These are phyloP conservation scores for Corymbia calophylla DNA, from an alignment of 441 rosid genomes.

Conservation along the genomic window DNA sequence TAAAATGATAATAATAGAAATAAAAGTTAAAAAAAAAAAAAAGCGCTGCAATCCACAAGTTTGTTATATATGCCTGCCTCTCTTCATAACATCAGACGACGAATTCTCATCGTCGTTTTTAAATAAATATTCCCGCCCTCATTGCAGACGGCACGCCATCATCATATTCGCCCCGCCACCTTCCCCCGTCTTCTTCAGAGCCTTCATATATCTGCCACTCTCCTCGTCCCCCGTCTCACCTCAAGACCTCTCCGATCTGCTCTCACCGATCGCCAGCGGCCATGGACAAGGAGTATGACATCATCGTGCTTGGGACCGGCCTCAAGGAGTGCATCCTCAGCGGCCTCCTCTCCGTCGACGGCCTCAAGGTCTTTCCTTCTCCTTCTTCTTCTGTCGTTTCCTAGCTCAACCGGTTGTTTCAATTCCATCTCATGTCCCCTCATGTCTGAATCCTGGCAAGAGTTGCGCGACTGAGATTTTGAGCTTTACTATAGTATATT, in stretches of 20 bases:
- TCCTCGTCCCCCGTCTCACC: neutral
- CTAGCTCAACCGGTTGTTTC: rapidly evolving
- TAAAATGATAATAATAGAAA: neutral
- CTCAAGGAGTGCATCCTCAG: conserved; percentile 15
- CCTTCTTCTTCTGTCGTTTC: neutral
- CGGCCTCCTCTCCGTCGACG: conserved; percentile 11
- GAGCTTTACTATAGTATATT: neutral
- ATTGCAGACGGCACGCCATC: neutral
- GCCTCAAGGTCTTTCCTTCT: conserved; percentile 2
- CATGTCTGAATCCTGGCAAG: neutral
- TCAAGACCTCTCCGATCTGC: neutral
- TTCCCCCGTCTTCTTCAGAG: neutral
- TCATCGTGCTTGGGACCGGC: conserved; percentile 8
- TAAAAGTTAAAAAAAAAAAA: neutral
- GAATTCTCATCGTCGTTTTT: neutral
- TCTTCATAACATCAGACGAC: neutral
- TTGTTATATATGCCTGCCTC: neutral
- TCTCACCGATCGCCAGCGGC: neutral
- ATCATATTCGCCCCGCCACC: neutral
- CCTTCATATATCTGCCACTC: neutral
- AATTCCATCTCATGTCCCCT: neutral
- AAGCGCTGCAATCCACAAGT: neutral
- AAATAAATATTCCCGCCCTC: neutral
- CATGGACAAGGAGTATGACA: conserved; percentile 7
- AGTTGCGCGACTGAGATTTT: neutral